Evolutionary conservation across 2,329 filamentous ascomycete species (phyloP).

Genomic region (Sarocladium brachiariae): DNA sequence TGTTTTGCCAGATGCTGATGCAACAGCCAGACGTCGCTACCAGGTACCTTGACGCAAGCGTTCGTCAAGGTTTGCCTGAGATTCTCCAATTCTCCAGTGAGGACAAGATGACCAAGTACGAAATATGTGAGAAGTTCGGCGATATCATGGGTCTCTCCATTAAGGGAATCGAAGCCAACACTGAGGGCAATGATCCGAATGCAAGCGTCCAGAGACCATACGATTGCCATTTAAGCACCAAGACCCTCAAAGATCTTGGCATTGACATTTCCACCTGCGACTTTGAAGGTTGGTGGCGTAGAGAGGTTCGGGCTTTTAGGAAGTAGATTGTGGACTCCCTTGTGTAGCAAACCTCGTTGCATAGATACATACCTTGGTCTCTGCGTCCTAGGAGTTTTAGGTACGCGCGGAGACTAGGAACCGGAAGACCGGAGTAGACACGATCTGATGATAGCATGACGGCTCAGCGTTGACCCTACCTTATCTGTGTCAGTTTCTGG

Average conservation of each 20-base stretch:
- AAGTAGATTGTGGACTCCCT: slow-evolving; percentile 39
- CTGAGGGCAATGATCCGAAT: slow-evolving; percentile 64
- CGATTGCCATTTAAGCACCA: slow-evolving; percentile 80
- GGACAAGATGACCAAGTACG: slow-evolving; percentile 81
- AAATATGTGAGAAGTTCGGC: slow-evolving; percentile 73
- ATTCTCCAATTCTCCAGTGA: slow-evolving; percentile 84
- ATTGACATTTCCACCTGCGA: slow-evolving; percentile 69
- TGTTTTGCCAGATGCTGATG: not conserved
- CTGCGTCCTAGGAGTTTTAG: too few species aligned
- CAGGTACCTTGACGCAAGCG: slow-evolving; percentile 53
- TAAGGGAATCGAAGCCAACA: slow-evolving; percentile 61
- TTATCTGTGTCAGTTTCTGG: too few species aligned
- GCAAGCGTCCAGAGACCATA: slow-evolving; percentile 72
- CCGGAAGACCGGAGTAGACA: too few species aligned
- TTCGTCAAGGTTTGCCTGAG: slow-evolving; percentile 50
- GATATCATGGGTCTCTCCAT: slow-evolving; percentile 72
- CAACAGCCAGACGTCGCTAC: slow-evolving; percentile 53
- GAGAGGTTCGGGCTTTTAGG: slow-evolving; percentile 53
- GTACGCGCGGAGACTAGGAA: too few species aligned
- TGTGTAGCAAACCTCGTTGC: too few species aligned
- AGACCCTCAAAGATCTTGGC: slow-evolving; percentile 62
- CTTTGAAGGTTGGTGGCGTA: slow-evolving; percentile 76
- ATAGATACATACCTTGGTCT: too few species aligned
- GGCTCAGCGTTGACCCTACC: too few species aligned
- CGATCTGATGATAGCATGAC: too few species aligned